Conservation (phyloP, 192 early-diverging fungal genomes). For the Gaertneriomyces semiglobifer region DNA sequence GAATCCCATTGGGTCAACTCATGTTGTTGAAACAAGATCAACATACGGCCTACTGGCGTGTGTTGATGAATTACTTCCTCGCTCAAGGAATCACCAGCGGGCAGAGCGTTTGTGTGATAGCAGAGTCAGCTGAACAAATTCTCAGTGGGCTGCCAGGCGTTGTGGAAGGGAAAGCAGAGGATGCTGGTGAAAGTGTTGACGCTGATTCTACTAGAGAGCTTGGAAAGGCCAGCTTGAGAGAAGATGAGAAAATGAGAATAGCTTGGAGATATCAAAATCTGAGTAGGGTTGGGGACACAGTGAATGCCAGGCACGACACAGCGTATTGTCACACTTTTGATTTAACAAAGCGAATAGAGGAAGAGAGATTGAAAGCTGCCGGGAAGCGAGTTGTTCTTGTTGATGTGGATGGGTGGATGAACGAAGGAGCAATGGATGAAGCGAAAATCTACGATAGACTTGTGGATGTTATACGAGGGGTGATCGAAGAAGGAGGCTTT, state of each 20-base stretch:
- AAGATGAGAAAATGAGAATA: slow-evolving; percentile 73
- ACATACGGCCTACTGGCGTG: slow-evolving; percentile 73
- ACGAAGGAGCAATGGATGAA: slow-evolving; percentile 3
- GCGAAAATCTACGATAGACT: slow-evolving; percentile 32
- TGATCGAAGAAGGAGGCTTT: slow-evolving; percentile 67
- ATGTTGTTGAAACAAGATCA: slow-evolving; percentile 77
- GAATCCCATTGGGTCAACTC: slow-evolving; percentile 76
- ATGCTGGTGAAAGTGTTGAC: slow-evolving; percentile 39
- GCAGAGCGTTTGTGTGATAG: slow-evolving; percentile 69
- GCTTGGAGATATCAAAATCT: slow-evolving; percentile 93
- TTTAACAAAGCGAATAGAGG: slow-evolving; percentile 71
- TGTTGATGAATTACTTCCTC: slow-evolving; percentile 78
- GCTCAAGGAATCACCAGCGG: slow-evolving; percentile 77
- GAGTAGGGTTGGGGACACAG: slow-evolving; percentile 30
- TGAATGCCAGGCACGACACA: slow-evolving; percentile 13
- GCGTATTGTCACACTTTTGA: slow-evolving; percentile 84
- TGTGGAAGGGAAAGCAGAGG: slow-evolving; percentile 50
- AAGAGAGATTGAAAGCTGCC: slow-evolving; percentile 48
- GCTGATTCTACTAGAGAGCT: slow-evolving; percentile 13
- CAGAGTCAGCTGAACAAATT: slow-evolving; percentile 61
- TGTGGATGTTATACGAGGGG: slow-evolving; percentile 45
- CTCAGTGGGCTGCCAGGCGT: slow-evolving; percentile 60
- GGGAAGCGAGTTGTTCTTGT: slow-evolving; percentile 29
- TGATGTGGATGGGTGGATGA: slow-evolving; percentile 1
- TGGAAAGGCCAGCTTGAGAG: slow-evolving; percentile 30